These are phyloP conservation scores for Backusella sp. DNA, from an alignment of 192 early-diverging fungal genomes.

Conservation along the genomic window DNA sequence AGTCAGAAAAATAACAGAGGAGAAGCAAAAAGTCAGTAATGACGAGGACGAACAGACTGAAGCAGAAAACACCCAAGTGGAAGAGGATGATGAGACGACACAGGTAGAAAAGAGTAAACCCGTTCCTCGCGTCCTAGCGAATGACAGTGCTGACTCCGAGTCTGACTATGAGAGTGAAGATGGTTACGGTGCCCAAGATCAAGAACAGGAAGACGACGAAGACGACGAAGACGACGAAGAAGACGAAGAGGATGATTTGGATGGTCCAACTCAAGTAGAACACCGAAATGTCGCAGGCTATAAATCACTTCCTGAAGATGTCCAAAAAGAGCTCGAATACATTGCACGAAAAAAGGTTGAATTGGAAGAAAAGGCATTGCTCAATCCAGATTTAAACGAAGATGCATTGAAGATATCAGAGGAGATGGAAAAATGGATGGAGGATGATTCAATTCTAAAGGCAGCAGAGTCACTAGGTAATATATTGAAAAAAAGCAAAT, in stretches of 20 bases:
- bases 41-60: neutral
- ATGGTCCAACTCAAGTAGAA: neutral
- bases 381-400: constrained; percentile 39
- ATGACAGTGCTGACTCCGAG: neutral
- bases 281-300: neutral
- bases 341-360: neutral
- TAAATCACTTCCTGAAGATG: neutral
- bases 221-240: constrained; percentile 29
- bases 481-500: neutral
- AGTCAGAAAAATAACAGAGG: neutral
- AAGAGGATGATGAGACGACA: neutral
- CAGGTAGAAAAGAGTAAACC: too few relatives aligned
- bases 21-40: too few relatives aligned
- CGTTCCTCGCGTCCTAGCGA: neutral
- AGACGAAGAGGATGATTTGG: constrained; percentile 23
- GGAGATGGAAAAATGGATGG: constrained; percentile 37
- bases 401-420: constrained; percentile 45
- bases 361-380: neutral
- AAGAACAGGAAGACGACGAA: constrained; percentile 7
- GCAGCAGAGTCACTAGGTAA: constrained; percentile 35
- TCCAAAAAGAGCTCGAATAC: neutral
- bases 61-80: neutral
- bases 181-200: neutral
- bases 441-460: constrained; percentile 25
- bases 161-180: neutral